Conservation (phyloP, 805 yeast genomes). For the Spathaspora sp. region DNA sequence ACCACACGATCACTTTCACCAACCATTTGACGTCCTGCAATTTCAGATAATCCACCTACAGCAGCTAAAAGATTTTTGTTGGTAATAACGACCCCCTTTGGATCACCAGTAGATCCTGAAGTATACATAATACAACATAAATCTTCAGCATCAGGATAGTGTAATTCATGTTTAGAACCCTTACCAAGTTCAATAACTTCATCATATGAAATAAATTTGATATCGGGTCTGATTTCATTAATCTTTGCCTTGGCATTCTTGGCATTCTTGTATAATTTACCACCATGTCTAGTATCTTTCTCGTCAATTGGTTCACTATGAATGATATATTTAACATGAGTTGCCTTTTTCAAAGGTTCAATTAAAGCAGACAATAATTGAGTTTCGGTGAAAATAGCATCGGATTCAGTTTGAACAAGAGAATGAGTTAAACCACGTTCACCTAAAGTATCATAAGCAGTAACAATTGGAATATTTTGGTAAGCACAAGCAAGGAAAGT, state of each 20-base stretch:
- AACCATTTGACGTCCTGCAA: slow-evolving; percentile 52
- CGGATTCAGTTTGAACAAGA: slow-evolving; percentile 73
- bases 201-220: slow-evolving; percentile 59
- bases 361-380: slow-evolving; percentile 61
- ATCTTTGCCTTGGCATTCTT: slow-evolving; percentile 55
- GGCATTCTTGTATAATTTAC: slow-evolving; percentile 59
- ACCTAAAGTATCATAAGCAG: slow-evolving; percentile 95
- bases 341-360: slow-evolving; percentile 67
- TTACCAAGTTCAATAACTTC: slow-evolving; percentile 68
- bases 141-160: slow-evolving; percentile 56
- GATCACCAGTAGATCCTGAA: slow-evolving; percentile 82
- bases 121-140: slow-evolving; percentile 80
- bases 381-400: slow-evolving; percentile 82
- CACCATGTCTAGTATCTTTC: slow-evolving; percentile 60
- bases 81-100: slow-evolving; percentile 75
- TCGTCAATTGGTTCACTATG: slow-evolving; percentile 61
- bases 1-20: slow-evolving; percentile 65
- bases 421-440: slow-evolving; percentile 86
- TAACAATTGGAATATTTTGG: slow-evolving; percentile 82
- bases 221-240: slow-evolving; percentile 68
- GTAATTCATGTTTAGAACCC: slow-evolving; percentile 34
- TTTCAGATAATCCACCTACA: slow-evolving; percentile 72
- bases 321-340: slow-evolving; percentile 62
- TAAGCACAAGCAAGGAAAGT: slow-evolving; percentile 73
- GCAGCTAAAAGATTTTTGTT: slow-evolving; percentile 77